A percentile compares a stretch with the other conserved stretches of the same genome.
Evolutionary conservation across 345 rosid species (phyloP).

Genomic region (Heritiera littoralis): DNA sequence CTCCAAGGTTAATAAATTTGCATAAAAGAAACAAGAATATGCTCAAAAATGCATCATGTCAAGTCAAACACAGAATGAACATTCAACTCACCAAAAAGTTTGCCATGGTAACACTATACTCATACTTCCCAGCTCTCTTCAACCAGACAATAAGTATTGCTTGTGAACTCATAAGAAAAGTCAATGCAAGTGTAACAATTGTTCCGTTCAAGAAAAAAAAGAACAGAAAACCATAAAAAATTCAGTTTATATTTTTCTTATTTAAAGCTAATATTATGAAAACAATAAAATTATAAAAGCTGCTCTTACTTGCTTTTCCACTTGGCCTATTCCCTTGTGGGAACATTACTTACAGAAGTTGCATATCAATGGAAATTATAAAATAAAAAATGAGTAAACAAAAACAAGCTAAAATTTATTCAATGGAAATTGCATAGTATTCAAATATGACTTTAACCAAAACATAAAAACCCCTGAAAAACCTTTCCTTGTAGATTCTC

Average conservation of each 20-base stretch:
- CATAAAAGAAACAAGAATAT: background rate
- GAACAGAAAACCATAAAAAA: background rate
- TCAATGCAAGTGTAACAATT: conserved; percentile 77
- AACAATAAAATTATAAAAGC: background rate
- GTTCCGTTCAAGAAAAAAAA: conserved; percentile 43
- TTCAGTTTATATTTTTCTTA: background rate
- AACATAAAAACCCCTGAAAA: conserved; percentile 28
- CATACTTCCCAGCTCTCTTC: conserved; percentile 95
- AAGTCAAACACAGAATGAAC: background rate
- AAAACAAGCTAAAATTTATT: background rate
- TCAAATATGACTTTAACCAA: background rate
- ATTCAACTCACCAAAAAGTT: conserved; percentile 73
- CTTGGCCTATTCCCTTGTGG: conserved; percentile 44
- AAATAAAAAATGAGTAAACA: background rate
- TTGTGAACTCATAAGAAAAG: conserved; percentile 92
- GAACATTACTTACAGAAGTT: conserved; percentile 45
- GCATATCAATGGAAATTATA: conserved; percentile 25
- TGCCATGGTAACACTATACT: conserved; percentile 97
- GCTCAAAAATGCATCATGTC: background rate
- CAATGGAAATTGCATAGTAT: background rate
- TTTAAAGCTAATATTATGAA: background rate
- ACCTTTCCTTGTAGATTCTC: conserved; percentile 43
- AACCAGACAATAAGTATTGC: conserved; percentile 98
- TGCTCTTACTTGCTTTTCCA: conserved; percentile 80
- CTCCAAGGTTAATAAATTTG: background rate